phyloP scores from a whole-genome alignment of 352 stramenopile species.

The Plasmopara viticola region DNA sequence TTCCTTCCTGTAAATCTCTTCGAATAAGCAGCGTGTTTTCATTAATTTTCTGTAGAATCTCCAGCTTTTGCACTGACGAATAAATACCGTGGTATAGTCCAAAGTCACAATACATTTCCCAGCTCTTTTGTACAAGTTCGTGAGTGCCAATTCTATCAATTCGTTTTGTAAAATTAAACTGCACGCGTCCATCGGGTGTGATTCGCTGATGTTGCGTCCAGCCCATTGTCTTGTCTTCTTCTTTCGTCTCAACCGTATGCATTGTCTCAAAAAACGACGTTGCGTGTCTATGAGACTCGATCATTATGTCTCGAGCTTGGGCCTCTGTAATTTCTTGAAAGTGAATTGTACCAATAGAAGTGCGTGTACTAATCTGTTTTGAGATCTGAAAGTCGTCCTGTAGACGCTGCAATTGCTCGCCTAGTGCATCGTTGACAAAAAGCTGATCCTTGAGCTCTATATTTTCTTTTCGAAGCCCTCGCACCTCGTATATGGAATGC shows the following conservation, averaged over 20 bases:
- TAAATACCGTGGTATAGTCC: conserved; percentile 74
- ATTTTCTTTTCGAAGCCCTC: conserved; percentile 35
- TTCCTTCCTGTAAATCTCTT: conserved; percentile 60
- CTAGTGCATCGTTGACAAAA: conserved; percentile 53
- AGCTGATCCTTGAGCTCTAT: conserved; percentile 44
- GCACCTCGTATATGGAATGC: conserved; percentile 71
- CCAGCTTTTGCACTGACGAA: conserved; percentile 66
- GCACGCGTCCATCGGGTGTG: conserved; percentile 49
- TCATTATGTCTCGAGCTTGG: conserved; percentile 56
- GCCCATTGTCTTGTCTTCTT: conserved; percentile 64
- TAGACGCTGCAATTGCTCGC: conserved; percentile 65
- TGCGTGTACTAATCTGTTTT: conserved; percentile 22
- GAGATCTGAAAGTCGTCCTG: conserved; percentile 58
- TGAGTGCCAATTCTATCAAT: conserved; percentile 51
- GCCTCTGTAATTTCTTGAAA: conserved; percentile 42
- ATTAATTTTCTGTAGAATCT: conserved; percentile 72
- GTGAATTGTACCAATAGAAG: conserved; percentile 56
- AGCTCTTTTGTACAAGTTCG: conserved; percentile 69
- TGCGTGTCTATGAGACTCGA: conserved; percentile 61
- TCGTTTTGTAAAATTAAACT: conserved; percentile 80
- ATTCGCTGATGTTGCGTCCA: conserved; percentile 73
- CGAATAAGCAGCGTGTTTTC: conserved; percentile 73
- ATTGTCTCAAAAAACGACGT: conserved; percentile 69
- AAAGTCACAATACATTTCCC: conserved; percentile 78
- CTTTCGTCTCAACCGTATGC: conserved; percentile 16